Percentiles rank a stretch among this genome's conserved stretches.
These are phyloP conservation scores for Ettlia oleoabundans DNA, from an alignment of 139 green algal genomes.

Conservation along the genomic window DNA sequence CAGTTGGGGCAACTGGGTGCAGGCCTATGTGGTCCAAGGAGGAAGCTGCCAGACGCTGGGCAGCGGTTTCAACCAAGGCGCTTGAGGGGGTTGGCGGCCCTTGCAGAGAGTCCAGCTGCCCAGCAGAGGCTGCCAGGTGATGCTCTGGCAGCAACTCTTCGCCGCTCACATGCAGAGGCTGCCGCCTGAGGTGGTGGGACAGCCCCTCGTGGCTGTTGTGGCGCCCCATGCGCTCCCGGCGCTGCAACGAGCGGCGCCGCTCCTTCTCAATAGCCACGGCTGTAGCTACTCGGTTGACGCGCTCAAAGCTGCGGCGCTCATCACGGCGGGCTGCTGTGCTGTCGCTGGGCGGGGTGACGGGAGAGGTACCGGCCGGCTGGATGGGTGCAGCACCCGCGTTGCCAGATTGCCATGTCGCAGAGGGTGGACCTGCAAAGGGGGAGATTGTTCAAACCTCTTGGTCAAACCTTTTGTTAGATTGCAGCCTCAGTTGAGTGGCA, in stretches of 20 bases:
- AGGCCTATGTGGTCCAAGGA: not conserved
- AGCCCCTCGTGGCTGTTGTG: not conserved
- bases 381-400: too few relatives aligned
- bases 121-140: not conserved
- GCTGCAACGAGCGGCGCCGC: not conserved
- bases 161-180: too few relatives aligned
- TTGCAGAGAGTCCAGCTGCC: not conserved
- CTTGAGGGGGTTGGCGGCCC: not conserved
- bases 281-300: conserved; percentile 10
- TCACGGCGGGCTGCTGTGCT: too few relatives aligned
- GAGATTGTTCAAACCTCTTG: too few relatives aligned
- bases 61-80: not conserved
- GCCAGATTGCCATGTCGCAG: too few relatives aligned
- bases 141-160: too few relatives aligned
- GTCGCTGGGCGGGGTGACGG: not conserved
- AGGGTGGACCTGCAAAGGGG: too few relatives aligned
- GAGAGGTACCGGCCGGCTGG: too few relatives aligned
- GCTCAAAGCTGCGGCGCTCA: conserved; percentile 6
- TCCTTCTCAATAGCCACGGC: not conserved
- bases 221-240: not conserved
- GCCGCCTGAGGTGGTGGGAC: too few relatives aligned
- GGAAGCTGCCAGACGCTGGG: not conserved
- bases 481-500: too few relatives aligned
- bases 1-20: not conserved
- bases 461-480: too few relatives aligned